A percentile compares a stretch with the other conserved stretches of the same genome.
phyloP scores from a whole-genome alignment of 257 asterid genomes.

The Nicotiana noctiflora region DNA sequence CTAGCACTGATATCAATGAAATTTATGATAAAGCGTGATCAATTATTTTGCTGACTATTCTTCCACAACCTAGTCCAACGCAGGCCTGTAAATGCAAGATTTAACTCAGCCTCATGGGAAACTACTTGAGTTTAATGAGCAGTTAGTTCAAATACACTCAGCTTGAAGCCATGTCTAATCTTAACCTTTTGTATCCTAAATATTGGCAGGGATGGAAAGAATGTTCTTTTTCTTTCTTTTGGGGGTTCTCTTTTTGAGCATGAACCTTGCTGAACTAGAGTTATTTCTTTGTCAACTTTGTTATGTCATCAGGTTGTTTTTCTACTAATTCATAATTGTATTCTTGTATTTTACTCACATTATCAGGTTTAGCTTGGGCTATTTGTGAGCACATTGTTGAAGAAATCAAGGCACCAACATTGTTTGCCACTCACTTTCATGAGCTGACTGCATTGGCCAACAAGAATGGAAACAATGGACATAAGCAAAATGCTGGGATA shows the following conservation, averaged over 20 bases:
- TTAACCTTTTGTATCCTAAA: background rate
- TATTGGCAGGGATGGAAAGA: background rate
- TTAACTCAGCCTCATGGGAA: background rate
- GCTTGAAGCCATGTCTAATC: background rate
- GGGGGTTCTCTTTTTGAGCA: background rate
- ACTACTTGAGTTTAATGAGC: background rate
- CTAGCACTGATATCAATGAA: background rate
- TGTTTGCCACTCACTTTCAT: conserved; percentile 97
- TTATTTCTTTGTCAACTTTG: background rate
- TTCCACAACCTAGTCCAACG: background rate
- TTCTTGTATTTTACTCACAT: conserved; percentile 4
- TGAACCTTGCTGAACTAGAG: background rate
- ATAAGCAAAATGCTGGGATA: conserved; percentile 47
- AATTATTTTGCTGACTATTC: background rate
- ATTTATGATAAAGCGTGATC: background rate
- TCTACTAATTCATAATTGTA: background rate
- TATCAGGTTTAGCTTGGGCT: conserved; percentile 93
- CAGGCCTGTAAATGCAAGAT: background rate
- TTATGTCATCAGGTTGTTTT: background rate
- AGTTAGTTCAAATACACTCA: background rate
- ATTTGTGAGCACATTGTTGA: conserved; percentile 90
- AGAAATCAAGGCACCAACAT: conserved; percentile 79
- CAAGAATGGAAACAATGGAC: conserved; percentile 34
- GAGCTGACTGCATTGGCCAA: conserved; percentile 88
- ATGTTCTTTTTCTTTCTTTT: background rate